Base-by-base conservation (phyloP, 2,329 filamentous ascomycete species). In the Paracoccidioides brasiliensis region DNA sequence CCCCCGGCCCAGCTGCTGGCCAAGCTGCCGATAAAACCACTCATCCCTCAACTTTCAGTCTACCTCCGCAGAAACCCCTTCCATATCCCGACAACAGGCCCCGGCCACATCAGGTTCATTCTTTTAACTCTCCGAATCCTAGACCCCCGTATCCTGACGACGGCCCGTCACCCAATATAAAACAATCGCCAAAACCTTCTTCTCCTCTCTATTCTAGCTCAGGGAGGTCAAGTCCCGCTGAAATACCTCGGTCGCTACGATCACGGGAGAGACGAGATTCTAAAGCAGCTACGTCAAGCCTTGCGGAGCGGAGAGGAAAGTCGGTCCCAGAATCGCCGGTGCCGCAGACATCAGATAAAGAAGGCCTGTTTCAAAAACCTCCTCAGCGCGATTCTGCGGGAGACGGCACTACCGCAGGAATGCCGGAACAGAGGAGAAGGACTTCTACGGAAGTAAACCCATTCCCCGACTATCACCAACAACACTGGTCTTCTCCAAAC, bases 221-320 rank as follows among this genome's bases (percentile, higher is more conserved):
- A 30, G 65, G 64, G 55, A 68, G 61, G 35, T 62, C 67, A 30
- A 66, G 64, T 55, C 64, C 65, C 7, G 61, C 60, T 9, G 69
- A 73, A 48, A 72, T 73, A 59, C 72, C 72, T 37, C 54, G 67
- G 28, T 67, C 71, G 53, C 61, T 74, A 61, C 71, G 71, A 49
- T 70, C 70, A 61, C 63, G 69, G 62, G 64, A 69, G 69, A 60
- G 71, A 61, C 78, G 82, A 51, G 72, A 85, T 64, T 78, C 79
- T 5, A 69, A 69, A 58, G 76, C 62, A 76, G 76, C 58, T 74
- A 80, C 33, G 68, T 74, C 62, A 75, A 85, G 64, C 76, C 76
- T 95, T 57, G 89, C 88, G 15, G 89, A 95, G 73, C 79, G 90
- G 61, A 81, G 90, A 64, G 50, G 50, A 41, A 88, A 87, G 30